Conservation (phyloP, 768 basidiomycete genomes). For the Lactarius trivialis region DNA sequence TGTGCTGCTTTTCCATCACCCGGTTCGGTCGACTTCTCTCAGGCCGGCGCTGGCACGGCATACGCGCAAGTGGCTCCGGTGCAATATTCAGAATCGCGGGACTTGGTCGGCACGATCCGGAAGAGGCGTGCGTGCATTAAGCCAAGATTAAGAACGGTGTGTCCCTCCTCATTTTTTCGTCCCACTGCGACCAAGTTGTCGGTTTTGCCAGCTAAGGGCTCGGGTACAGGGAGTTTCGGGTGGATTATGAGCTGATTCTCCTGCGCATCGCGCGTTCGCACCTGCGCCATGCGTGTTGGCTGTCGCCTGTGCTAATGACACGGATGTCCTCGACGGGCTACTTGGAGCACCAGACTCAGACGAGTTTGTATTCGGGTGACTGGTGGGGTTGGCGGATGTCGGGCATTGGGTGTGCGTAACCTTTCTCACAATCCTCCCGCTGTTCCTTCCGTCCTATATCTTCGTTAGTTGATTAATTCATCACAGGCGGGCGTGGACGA, state of each 20-base stretch:
- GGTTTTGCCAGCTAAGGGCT: slow-evolving; percentile 35
- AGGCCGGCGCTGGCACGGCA: too few species aligned
- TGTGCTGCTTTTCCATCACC: too few species aligned
- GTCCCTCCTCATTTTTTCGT: too few species aligned
- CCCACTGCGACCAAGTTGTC: too few species aligned
- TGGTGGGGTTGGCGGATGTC: slow-evolving; percentile 70
- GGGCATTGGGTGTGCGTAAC: slow-evolving; percentile 72
- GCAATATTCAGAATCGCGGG: too few species aligned
- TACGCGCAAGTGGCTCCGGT: too few species aligned
- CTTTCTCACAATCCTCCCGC: background rate
- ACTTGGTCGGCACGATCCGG: too few species aligned
- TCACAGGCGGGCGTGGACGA: slow-evolving; percentile 43
- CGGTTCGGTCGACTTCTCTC: too few species aligned
- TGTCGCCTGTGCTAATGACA: slow-evolving; percentile 69
- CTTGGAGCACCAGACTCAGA: slow-evolving; percentile 53
- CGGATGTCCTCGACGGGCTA: slow-evolving; percentile 67
- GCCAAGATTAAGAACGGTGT: too few species aligned
- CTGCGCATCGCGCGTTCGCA: slow-evolving; percentile 65
- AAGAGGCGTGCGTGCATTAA: too few species aligned
- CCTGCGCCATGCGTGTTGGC: slow-evolving; percentile 25
- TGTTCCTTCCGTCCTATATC: background rate
- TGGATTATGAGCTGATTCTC: slow-evolving; percentile 82
- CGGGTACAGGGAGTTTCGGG: slow-evolving; percentile 82
- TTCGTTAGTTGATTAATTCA: background rate
- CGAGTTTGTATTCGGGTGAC: slow-evolving; percentile 77